Evolutionary conservation across 345 rosid genomes (phyloP).

Genomic region (Passiflora organensis): DNA sequence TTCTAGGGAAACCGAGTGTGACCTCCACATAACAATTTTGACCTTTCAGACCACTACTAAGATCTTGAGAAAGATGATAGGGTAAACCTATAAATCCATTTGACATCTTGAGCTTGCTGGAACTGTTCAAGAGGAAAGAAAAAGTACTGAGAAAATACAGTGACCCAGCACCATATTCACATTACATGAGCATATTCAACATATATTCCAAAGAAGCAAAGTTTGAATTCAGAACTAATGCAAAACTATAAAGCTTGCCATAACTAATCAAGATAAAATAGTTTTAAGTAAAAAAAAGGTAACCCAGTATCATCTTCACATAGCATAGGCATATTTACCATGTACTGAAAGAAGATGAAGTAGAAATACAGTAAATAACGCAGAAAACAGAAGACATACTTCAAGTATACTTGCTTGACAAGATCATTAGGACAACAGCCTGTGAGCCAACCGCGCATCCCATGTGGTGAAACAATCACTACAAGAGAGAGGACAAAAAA

Average conservation of each 20-base stretch:
- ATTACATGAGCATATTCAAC: neutral
- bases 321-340: neutral
- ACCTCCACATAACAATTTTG: conserved; percentile 76
- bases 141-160: neutral
- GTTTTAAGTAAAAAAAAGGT: conserved; percentile 3
- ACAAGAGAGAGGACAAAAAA: conserved; percentile 29
- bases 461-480: conserved; percentile 97
- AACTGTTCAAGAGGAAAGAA: conserved; percentile 32
- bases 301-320: neutral
- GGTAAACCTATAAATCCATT: conserved; percentile 66
- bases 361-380: neutral
- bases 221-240: neutral
- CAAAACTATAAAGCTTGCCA: no score
- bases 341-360: neutral
- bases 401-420: conserved; percentile 83
- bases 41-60: conserved; percentile 54
- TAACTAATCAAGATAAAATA: no score
- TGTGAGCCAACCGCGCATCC: conserved; percentile 87
- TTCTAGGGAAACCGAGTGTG: conserved; percentile 65
- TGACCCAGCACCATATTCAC: neutral
- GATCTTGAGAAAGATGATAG: conserved; percentile 56
- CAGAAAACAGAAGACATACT: conserved; percentile 37
- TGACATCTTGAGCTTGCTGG: conserved; percentile 52
- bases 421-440: conserved; percentile 90
- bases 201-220: neutral